These are phyloP conservation scores for Penicillium roqueforti DNA, from an alignment of 495 filamentous ascomycete species.

Conservation along the genomic window DNA sequence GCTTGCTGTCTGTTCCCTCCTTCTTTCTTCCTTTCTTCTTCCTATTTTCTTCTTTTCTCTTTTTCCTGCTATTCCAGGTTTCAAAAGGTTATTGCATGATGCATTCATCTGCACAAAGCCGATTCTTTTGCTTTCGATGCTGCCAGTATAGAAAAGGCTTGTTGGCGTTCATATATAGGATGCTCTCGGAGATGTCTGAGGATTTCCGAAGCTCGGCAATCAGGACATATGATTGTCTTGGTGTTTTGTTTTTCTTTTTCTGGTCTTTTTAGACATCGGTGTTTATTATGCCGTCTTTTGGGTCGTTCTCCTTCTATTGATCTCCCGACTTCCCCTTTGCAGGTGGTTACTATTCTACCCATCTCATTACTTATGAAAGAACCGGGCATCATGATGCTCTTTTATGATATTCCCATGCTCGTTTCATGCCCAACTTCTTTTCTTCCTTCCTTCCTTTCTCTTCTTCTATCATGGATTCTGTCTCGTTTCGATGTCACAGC, in stretches of 20 bases:
- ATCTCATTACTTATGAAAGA: not conserved
- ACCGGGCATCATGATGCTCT: conserved; percentile 1
- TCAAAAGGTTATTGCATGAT: conserved; percentile 12
- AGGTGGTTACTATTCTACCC: not conserved
- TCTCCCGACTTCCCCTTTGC: not conserved
- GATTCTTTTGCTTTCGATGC: conserved; percentile 2
- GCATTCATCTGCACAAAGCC: conserved; percentile 1
- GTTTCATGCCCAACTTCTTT: not conserved
- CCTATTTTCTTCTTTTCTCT: not conserved
- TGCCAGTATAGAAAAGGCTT: conserved; percentile 23
- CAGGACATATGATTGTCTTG: conserved; percentile 1
- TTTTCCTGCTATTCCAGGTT: conserved; percentile 3
- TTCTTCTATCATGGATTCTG: not conserved
- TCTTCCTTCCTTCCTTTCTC: not conserved
- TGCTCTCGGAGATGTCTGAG: conserved; percentile 15
- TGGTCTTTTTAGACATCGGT: not conserved
- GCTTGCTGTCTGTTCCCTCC: conserved; percentile 6
- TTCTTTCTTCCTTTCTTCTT: conserved; percentile 8
- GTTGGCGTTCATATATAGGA: conserved; percentile 35
- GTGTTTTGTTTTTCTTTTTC: not conserved
- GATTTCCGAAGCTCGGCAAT: conserved; percentile 11
- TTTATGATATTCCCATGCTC: conserved; percentile 7
- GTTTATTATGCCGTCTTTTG: not conserved
- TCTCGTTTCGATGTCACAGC: conserved; percentile 1
- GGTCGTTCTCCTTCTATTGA: not conserved